Conservation (phyloP, 148 eudicot genomes). For the Rheum nobile region DNA sequence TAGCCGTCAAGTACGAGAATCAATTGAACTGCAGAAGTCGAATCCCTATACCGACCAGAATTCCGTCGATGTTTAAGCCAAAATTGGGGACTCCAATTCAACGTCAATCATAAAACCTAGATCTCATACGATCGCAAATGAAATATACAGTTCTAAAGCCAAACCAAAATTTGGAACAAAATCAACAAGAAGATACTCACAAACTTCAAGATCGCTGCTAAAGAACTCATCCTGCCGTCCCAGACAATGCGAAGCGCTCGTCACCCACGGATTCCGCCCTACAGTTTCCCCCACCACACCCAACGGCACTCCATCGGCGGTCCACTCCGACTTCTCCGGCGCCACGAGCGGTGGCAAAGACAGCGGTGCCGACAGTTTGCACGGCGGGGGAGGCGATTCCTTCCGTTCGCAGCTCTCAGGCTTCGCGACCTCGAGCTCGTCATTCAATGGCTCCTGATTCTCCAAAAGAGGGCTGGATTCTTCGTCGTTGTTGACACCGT, state of each 20-base stretch:
- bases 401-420: neutral
- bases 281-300: neutral
- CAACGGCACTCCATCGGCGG: neutral
- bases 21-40: neutral
- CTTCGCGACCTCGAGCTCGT: neutral
- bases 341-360: neutral
- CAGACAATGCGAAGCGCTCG: slow-evolving; percentile 4
- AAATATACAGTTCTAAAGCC: neutral
- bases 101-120: neutral
- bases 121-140: neutral
- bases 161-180: neutral
- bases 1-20: neutral
- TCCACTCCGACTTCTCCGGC: slow-evolving; percentile 2
- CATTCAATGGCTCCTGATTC: neutral
- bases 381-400: neutral
- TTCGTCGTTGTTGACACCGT: neutral
- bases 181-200: neutral
- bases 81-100: neutral
- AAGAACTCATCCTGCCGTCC: slow-evolving; percentile 7
- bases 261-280: slow-evolving; percentile 4
- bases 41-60: neutral
- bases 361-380: neutral
- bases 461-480: slow-evolving; percentile 6
- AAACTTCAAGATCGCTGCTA: slow-evolving; percentile 9
- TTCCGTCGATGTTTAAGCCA: neutral